Evolutionary conservation across 2,329 filamentous ascomycete genomes (phyloP).

Genomic region (Ilyonectria mors-panacis): DNA sequence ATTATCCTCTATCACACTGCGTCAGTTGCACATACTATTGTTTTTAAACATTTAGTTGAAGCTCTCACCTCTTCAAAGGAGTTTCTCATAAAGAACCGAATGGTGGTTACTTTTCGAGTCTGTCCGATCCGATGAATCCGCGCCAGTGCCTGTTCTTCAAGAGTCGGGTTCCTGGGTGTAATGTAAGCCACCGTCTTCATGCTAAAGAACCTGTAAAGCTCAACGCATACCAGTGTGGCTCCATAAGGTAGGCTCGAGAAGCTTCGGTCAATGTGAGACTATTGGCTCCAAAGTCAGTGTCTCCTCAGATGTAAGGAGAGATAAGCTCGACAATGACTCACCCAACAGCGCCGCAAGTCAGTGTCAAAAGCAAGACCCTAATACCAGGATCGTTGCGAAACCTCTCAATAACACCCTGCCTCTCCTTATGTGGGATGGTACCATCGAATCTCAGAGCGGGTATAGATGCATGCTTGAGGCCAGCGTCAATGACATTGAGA

Average conservation of each 20-base stretch:
- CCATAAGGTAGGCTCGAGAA: slow-evolving; percentile 63
- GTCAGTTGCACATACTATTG: no score
- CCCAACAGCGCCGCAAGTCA: slow-evolving; percentile 66
- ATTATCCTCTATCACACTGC: no score
- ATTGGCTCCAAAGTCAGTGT: not conserved
- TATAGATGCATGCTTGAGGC: slow-evolving; percentile 54
- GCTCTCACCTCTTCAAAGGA: slow-evolving; percentile 55
- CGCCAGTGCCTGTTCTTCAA: slow-evolving; percentile 61
- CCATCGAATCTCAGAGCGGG: slow-evolving; percentile 61
- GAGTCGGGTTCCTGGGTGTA: slow-evolving; percentile 55
- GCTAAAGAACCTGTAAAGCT: not conserved
- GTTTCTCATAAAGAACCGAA: slow-evolving; percentile 55
- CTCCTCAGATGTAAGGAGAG: no score
- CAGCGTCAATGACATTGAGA: slow-evolving; percentile 60
- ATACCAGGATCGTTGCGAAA: slow-evolving; percentile 57
- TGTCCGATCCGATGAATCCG: slow-evolving; percentile 56
- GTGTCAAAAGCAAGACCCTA: slow-evolving; percentile 60
- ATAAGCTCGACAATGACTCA: slow-evolving; percentile 43
- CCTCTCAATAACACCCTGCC: slow-evolving; percentile 55
- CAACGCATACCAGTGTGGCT: slow-evolving; percentile 59
- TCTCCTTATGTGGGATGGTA: slow-evolving; percentile 57
- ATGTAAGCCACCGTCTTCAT: not conserved
- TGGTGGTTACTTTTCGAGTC: slow-evolving; percentile 53
- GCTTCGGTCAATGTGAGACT: slow-evolving; percentile 64
- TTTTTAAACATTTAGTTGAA: no score